Base-by-base conservation (phyloP, 2,329 filamentous ascomycete genomes). In the Aquanectria penicillioides region DNA sequence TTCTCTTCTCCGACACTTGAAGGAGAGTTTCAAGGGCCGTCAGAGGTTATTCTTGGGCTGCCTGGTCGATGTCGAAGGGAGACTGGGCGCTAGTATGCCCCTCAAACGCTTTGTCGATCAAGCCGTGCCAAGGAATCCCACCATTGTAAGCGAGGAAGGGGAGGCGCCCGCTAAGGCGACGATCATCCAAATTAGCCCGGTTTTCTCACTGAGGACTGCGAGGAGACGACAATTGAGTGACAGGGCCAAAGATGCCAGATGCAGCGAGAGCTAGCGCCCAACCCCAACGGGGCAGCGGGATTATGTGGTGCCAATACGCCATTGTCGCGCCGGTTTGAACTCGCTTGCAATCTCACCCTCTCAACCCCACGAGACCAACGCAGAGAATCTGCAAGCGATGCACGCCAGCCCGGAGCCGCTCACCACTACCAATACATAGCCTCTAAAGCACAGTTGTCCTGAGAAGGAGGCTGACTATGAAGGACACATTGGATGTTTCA, bases 111-210 rank as follows among this genome's bases (percentile, higher is more conserved):
- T 61, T 62, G 67, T 68, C 63, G 68, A 70, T 70, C 52, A 57
- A 59, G 49, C 58, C 59, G 54, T 59, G 63, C 66, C 64, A 66
- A 54, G 60, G 53, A 63, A 69, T 62, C 62, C 67, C 57, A 53
- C 67, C 63, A 68, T 49, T 64, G 65, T 66, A 69, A 68, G 67
- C 67, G 67, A 69, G 67, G 67, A 67, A 69, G 64, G 67, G 66
- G 64, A 69, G 65, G 65, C 65, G 68, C 63, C 66, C 65, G 68
- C 68, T 70, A 70, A 66, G 58, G 61, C 68, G 68, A 63, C 66
- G 68, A 70, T 70, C 68, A 69, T 68, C 23, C 61, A 64, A 62
- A 67, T 68, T 70, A 70, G 68, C 66, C 65, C 67, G 63, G 20
- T 62, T 65, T 61, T 55, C 49, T 60, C 52, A 59, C 47, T 69